A percentile compares a stretch with the other conserved stretches of the same genome.
Conservation (phyloP, 495 filamentous ascomycete genomes). For the Daldinia decipiens region DNA sequence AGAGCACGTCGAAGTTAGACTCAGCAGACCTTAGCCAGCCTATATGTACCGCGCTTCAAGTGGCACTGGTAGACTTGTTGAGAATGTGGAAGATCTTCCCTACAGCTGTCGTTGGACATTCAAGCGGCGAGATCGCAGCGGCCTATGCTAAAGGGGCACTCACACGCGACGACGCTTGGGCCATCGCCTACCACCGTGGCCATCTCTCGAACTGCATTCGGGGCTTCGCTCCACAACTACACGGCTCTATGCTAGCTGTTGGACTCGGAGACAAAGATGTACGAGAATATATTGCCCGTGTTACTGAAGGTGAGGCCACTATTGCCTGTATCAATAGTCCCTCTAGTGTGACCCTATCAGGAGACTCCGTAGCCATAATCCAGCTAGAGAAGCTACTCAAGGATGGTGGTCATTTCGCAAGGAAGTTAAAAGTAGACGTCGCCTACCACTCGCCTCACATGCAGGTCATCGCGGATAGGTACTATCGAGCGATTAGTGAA, state of each 20-base stretch:
- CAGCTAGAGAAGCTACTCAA: neutral
- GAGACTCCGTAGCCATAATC: neutral
- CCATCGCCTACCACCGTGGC: neutral
- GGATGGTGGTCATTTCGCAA: neutral
- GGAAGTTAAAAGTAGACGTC: neutral
- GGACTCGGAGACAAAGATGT: neutral
- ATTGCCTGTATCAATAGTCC: neutral
- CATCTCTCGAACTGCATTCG: neutral
- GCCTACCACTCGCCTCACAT: neutral
- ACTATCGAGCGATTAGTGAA: neutral
- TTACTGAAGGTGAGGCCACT: neutral
- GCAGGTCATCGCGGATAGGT: neutral
- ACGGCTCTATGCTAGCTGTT: neutral
- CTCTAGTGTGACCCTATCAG: neutral
- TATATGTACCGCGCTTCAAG: neutral
- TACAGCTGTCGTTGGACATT: neutral
- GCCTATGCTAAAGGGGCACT: neutral
- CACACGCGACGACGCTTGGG: neutral
- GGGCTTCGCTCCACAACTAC: neutral
- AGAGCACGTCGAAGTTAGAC: too few species aligned
- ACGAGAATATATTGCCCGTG: neutral
- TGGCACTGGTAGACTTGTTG: neutral
- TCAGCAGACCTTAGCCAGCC: neutral
- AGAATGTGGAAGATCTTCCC: neutral
- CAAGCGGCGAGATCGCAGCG: neutral